Base-by-base conservation (phyloP, 306 rosid genomes). In the Quercus alba region DNA sequence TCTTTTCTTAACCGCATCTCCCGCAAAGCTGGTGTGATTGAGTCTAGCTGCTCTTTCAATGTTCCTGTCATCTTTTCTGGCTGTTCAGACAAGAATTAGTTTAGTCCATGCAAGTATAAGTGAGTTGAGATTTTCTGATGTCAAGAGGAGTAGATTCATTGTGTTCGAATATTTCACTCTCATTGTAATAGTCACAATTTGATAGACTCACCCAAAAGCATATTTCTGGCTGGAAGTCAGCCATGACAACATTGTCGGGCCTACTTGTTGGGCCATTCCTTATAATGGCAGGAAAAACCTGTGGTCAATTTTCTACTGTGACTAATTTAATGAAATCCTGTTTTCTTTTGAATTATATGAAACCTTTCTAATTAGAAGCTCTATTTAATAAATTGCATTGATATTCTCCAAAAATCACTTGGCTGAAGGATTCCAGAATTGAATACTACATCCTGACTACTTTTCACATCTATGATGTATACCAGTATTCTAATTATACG, bases 11-110 rank as follows among this genome's bases (percentile, higher is more conserved):
- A 52, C 46, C 91, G 84, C 98, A 96, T 93, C 76, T 96, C 98
- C 72, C 73, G 81, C 81, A 93, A 86, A 64, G 97, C 94, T 51
- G 99, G 99, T 28, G 92, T 90, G 77, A 96, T 90, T 19, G 99
- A 96, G 82, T 96, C 94, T 85, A 96, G 85, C 85, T 96, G 99
- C 87, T 90, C 97, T 86, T 90, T 93, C 81, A 96, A 87, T 46
- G 94, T 84, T 78, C 99, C 99, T 5, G 83, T 80, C 91, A 90
- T 88, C 90, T 90, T 96, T 72, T 90, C 97, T 77, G 97, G 99
- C 99, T 93, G 95, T 72, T 84, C 82, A 84, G 66, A 73, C 58
- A 68, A 67, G 71, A 67, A 13, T 72, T 74, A 62, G 73, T 71
- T 83, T 79, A 90, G 76, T 63, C 75, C 30, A 55, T 14, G 21